phyloP scores from a whole-genome alignment of 805 yeast genomes.

The Candida coquimbonensis region DNA sequence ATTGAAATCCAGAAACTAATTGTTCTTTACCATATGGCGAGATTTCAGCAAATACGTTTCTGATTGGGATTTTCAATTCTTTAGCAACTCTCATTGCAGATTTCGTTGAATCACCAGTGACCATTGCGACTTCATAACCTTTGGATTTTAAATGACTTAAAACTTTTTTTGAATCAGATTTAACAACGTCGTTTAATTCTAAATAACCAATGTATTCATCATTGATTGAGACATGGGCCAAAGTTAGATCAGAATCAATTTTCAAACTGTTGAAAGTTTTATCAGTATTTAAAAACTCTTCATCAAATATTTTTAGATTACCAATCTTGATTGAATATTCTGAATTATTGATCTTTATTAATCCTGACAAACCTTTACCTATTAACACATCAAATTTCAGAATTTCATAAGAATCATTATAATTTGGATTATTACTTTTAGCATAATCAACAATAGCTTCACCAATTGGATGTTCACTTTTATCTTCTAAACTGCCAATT shows the following conservation, averaged over 20 bases:
- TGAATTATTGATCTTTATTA: constrained; percentile 15
- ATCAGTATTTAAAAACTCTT: constrained; percentile 11
- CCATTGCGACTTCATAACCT: constrained; percentile 68
- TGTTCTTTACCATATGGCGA: constrained; percentile 73
- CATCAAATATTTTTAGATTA: constrained; percentile 25
- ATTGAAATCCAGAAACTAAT: constrained; percentile 52
- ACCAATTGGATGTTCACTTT: constrained; percentile 87
- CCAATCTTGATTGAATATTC: constrained; percentile 45
- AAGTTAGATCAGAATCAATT: constrained; percentile 32
- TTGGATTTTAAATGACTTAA: constrained; percentile 43
- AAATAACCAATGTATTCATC: constrained; percentile 55
- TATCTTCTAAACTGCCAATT: constrained; percentile 51
- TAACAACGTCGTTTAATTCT: constrained; percentile 60
- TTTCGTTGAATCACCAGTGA: constrained; percentile 75
- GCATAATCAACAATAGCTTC: constrained; percentile 49
- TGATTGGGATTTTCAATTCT: constrained; percentile 56
- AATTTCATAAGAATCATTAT: constrained; percentile 8
- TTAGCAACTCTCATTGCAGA: constrained; percentile 61
- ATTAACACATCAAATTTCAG: constrained; percentile 25
- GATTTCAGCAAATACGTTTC: constrained; percentile 66
- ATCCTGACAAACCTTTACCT: constrained; percentile 32
- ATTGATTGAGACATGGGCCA: constrained; percentile 53
- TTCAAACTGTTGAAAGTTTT: constrained; percentile 12
- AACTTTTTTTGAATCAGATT: constrained; percentile 56
- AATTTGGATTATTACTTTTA: constrained; percentile 7